Evolutionary conservation across 1,139 yeast genomes (phyloP), one percentile per base, ranked within the genome.

Genomic region (Kodamaea alishanica): DNA sequence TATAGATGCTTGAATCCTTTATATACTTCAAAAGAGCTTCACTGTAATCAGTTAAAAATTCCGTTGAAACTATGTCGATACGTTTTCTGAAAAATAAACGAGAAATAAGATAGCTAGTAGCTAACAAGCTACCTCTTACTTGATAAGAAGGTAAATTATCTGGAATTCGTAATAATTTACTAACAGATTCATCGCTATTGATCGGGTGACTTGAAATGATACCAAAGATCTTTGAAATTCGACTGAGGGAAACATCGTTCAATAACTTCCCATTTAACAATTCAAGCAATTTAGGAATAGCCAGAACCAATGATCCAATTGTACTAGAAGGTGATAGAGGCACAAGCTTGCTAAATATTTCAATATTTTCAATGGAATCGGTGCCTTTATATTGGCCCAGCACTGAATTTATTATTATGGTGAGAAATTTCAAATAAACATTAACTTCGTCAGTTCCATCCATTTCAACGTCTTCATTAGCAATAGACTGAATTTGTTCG

Each of bases 161-260:
- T 1, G 28, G 28, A 1, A 44, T 29, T 0, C 28, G 37, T 10
- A 51, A 34, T 5, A 57, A 35, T 0, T 32, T 33, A 1, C 20
- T 9, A 1, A 63, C 40, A 1, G 36, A 35, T 0, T 31, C 38
- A 11, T 51, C 47, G 7, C 34, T 34, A 32, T 51, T 54, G 0
- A 41, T 36, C 2, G 69, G 68, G 46, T 77, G 77, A 36, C 84
- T 71, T 1, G 71, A 73, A 34, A 84, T 58, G 4, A 84, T 73
- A 25, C 85, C 90, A 24, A 79, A 50, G 0, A 73, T 56, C 39
- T 67, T 70, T 5, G 84, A 72, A 3, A 65, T 67, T 61, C 56
- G 68, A 30, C 53, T 44, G 8, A 61, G 46, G 9, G 75, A 63
- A 15, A 68, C 71, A 11, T 69, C 71, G 27, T 52, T 50, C 24